Conservation (phyloP, 306 rosid genomes). For the Trichosanthes truncata region DNA sequence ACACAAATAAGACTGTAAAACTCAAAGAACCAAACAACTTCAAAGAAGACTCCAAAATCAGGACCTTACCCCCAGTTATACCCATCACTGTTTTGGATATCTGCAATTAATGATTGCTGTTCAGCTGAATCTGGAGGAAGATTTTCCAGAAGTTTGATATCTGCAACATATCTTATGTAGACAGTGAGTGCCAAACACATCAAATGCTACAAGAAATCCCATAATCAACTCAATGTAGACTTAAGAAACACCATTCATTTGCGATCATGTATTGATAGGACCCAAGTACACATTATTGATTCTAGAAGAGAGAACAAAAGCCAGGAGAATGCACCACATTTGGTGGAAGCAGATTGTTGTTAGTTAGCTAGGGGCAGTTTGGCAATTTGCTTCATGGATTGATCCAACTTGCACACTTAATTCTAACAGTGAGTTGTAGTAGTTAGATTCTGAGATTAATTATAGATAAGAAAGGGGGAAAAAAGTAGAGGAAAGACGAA, state of each 20-base stretch:
- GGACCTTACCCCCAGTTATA: conserved; percentile 91
- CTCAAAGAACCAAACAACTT: conserved; percentile 8
- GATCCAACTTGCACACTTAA: neutral
- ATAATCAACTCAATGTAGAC: neutral
- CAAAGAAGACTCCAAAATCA: conserved; percentile 5
- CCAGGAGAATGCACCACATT: neutral
- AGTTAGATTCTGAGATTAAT: neutral
- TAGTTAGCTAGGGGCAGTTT: neutral
- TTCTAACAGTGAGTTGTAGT: neutral
- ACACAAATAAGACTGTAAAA: conserved; percentile 13
- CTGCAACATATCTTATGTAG: conserved; percentile 28
- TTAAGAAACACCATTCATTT: neutral
- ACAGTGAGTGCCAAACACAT: neutral
- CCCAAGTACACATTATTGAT: neutral
- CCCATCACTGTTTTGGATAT: conserved; percentile 66
- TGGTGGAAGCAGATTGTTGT: neutral
- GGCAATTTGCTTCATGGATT: neutral
- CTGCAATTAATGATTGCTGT: conserved; percentile 76
- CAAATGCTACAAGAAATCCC: conserved; percentile 2
- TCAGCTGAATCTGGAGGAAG: conserved; percentile 83
- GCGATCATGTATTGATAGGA: neutral
- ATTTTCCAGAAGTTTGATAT: conserved; percentile 50
- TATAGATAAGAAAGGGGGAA: neutral
- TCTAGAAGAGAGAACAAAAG: neutral
- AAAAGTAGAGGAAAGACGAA: neutral